phyloP scores from a whole-genome alignment of 2,329 filamentous ascomycete species.

The Pseudocercospora pini-densiflorae region DNA sequence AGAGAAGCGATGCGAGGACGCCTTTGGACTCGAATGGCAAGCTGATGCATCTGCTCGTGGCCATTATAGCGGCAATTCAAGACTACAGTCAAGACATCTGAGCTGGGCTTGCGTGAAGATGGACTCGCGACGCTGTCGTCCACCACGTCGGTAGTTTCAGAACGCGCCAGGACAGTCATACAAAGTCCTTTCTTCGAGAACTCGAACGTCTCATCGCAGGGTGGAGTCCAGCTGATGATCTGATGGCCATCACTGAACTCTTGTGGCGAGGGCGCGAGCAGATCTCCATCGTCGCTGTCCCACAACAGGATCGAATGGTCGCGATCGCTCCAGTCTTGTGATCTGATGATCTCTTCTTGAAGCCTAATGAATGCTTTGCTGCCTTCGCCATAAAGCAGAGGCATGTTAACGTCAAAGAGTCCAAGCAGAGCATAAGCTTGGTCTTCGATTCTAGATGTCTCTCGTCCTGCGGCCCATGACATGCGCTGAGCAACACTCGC shows the following conservation, averaged over 20 bases:
- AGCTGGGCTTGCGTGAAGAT: background rate
- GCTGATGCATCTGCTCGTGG: background rate
- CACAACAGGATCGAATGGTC: background rate
- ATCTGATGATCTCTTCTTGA: conserved; percentile 15
- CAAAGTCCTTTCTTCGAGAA: background rate
- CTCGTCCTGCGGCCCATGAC: conserved; percentile 18
- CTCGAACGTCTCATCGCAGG: background rate
- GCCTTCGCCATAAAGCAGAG: conserved; percentile 14
- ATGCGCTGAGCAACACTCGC: conserved; percentile 14
- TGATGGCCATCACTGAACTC: background rate
- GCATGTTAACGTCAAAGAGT: conserved; percentile 50
- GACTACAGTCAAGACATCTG: background rate
- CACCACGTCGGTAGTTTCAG: background rate
- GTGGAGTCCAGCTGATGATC: conserved; percentile 2
- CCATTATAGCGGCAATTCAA: background rate
- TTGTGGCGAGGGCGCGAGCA: background rate
- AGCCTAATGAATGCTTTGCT: conserved; percentile 6
- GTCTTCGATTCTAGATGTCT: conserved; percentile 42
- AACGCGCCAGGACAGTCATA: background rate
- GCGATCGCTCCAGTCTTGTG: background rate
- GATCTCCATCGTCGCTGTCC: background rate
- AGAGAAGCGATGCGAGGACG: background rate
- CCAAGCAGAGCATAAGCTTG: conserved; percentile 52
- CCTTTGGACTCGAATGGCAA: background rate
- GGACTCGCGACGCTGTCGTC: background rate